Conservation (phyloP, 352 stramenopile species). For the Phytophthora macrochlamydospora region DNA sequence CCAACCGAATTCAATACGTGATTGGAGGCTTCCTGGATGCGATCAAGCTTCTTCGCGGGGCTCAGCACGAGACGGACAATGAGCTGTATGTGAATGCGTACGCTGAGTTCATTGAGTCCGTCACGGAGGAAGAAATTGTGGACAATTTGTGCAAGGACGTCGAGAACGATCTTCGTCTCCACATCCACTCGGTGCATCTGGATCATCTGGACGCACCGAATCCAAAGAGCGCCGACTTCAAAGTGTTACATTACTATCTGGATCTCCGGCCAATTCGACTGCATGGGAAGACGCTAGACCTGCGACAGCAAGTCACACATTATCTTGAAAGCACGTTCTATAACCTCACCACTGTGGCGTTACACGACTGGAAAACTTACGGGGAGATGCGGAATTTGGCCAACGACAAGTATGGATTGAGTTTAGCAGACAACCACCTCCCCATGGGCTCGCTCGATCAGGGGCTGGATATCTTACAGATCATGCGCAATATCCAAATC, state of each 20-base stretch:
- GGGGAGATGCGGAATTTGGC: conserved; percentile 94
- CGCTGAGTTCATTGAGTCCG: conserved; percentile 78
- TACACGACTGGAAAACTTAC: conserved; percentile 97
- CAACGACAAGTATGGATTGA: conserved; percentile 93
- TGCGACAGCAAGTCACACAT: conserved; percentile 88
- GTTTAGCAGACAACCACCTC: conserved; percentile 91
- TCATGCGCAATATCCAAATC: conserved; percentile 96
- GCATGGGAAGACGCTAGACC: conserved; percentile 87
- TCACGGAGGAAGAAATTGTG: conserved; percentile 89
- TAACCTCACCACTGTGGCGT: conserved; percentile 92
- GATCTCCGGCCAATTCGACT: conserved; percentile 87
- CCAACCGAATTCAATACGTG: conserved; percentile 85
- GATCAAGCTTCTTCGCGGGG: conserved; percentile 73
- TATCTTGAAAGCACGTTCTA: conserved; percentile 97
- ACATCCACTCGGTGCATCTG: conserved; percentile 89
- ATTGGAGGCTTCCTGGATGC: conserved; percentile 81
- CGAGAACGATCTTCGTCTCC: conserved; percentile 93
- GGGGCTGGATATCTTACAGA: conserved; percentile 94
- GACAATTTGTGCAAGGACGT: conserved; percentile 91
- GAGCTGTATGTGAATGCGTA: conserved; percentile 72
- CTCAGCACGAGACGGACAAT: conserved; percentile 80
- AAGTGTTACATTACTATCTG: conserved; percentile 87
- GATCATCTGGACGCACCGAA: conserved; percentile 88
- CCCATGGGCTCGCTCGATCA: conserved; percentile 93
- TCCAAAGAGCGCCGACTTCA: conserved; percentile 82